These are phyloP conservation scores for Aureobasidium sp. DNA, from an alignment of 2,329 filamentous ascomycete species.

Conservation along the genomic window DNA sequence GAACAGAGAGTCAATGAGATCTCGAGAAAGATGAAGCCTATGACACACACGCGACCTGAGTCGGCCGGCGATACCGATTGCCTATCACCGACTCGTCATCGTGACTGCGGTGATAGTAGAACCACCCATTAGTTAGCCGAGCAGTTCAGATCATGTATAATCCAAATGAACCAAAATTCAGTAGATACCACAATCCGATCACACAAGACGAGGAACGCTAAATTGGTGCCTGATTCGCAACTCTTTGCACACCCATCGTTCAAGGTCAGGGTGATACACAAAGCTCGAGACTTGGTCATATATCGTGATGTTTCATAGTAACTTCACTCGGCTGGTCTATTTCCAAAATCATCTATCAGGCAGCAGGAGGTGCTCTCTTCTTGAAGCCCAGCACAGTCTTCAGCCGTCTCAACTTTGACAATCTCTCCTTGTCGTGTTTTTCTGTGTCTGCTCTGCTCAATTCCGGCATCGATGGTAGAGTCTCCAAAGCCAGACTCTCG, in stretches of 20 bases:
- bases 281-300: neutral
- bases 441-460: slow-evolving; percentile 32
- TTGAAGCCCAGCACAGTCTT: slow-evolving; percentile 40
- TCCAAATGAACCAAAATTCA: no score
- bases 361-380: slow-evolving; percentile 12
- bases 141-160: no score
- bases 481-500: slow-evolving; percentile 10
- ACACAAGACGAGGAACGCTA: no score
- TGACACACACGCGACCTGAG: slow-evolving; percentile 5
- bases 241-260: no score
- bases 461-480: slow-evolving; percentile 8
- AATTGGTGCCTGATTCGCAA: no score
- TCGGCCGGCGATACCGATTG: neutral
- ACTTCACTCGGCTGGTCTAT: neutral
- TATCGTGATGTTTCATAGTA: neutral
- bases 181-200: no score
- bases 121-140: no score
- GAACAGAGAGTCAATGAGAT: no score
- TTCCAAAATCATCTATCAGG: neutral
- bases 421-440: slow-evolving; percentile 36
- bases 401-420: slow-evolving; percentile 35
- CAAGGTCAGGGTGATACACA: neutral
- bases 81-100: neutral
- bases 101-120: no score
- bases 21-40: neutral